Evolutionary conservation across 208 protist genomes (phyloP), one percentile per base, ranked within the genome.

Genomic region (Trypanosoma rangeli): DNA sequence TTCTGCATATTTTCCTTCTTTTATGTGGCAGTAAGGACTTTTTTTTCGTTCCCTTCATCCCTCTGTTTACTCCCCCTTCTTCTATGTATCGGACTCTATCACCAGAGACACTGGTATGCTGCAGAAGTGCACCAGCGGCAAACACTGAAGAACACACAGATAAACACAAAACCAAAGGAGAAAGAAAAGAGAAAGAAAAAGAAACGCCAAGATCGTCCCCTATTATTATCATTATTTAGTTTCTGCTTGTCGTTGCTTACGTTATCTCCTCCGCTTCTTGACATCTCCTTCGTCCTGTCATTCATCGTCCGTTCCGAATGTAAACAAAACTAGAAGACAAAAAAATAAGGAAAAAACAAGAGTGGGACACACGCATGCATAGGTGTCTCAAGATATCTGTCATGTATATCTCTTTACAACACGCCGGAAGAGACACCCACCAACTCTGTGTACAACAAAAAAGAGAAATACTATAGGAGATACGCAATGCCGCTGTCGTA

Each of bases 401-500:
- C 3, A 16, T 9, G 42, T 16, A 46, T 3, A 18, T 46, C 3
- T 16, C 42, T 1, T 20, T 9, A 46, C 3, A 9, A 9, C 56
- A 39, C 12, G 9, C 5, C 18, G 7, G 9, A 8, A 37, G 12
- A 61, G 15, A 39, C 29, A 61, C 18, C 9, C 29, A 61, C 15
- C 20, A 61, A 61, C 24, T 24, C 15, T 9, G 26, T 22, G 37
- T 9, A 55, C 8, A 39, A 7, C 8, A 4, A 49, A 3, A 24
- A 0, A 35, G 18, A 52, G 37, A 31, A 44, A 46, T 7, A 31
- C 78, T 81, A 94, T 58, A 90, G 78, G 48, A 95, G 63, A 65
- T 93, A 94, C 5, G 86, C 87, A 59, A 94, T 94, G 39, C 84
- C 90, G 65, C 76, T 91, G 61, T 93, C 90, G 58, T 90, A 94